Evolutionary conservation across 2,329 filamentous ascomycete species (phyloP).

Genomic region (Colletotrichum aenigma): DNA sequence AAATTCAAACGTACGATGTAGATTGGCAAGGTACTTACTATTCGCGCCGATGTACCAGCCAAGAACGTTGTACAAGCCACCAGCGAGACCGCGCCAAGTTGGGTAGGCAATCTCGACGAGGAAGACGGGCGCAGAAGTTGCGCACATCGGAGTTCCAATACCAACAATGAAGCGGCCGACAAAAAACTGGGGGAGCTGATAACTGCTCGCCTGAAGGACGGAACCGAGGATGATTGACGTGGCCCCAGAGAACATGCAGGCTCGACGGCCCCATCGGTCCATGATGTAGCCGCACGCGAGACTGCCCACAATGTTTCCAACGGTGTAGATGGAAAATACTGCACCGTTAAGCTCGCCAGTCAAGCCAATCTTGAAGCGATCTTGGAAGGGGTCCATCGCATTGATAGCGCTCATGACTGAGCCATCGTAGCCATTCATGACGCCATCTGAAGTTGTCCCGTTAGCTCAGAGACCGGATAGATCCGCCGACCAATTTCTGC

Average conservation of each 20-base stretch:
- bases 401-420: slow-evolving; percentile 23
- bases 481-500: too few relatives aligned
- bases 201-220: slow-evolving; percentile 20
- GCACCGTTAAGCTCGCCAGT: slow-evolving; percentile 15
- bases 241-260: background rate
- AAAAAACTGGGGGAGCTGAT: slow-evolving; percentile 21
- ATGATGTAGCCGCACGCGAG: slow-evolving; percentile 22
- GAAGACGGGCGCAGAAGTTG: slow-evolving; percentile 21
- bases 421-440: slow-evolving; percentile 21
- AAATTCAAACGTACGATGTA: too few relatives aligned
- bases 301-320: slow-evolving; percentile 19
- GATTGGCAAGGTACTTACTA: too few relatives aligned
- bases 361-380: slow-evolving; percentile 19
- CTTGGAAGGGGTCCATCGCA: slow-evolving; percentile 22
- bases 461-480: background rate
- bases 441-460: background rate
- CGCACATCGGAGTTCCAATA: slow-evolving; percentile 15
- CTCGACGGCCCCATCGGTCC: slow-evolving; percentile 23
- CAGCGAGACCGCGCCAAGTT: slow-evolving; percentile 23
- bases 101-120: slow-evolving; percentile 24
- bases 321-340: slow-evolving; percentile 22
- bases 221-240: slow-evolving; percentile 17
- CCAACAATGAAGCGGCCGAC: slow-evolving; percentile 22
- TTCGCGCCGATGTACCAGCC: slow-evolving; percentile 24
- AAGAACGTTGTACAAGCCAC: slow-evolving; percentile 22